Evolutionary conservation across 257 asterid species (phyloP), one percentile per base, ranked within the genome.

Genomic region (Solanum rostratum): DNA sequence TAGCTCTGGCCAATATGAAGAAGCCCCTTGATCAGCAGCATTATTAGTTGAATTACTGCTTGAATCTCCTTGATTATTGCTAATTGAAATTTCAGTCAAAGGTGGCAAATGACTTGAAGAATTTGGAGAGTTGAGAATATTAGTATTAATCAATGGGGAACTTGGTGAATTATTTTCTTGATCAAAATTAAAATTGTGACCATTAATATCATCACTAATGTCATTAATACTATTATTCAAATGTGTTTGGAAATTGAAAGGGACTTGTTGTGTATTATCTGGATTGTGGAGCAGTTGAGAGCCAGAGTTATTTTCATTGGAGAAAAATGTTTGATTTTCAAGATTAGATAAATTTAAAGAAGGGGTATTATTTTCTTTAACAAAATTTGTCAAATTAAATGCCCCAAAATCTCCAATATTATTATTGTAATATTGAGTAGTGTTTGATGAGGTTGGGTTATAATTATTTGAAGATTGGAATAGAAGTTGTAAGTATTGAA

Each of bases 401-500:
- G 70, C 45, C 7, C 78, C 85, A 6, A 83, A 73, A 74, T 73
- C 86, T 15, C 49, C 70, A 8, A 30, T 22, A 50, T 60, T 78
- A 54, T 16, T 52, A 66, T 54, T 37, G 83, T 33, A 19, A 30
- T 18, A 54, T 59, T 74, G 85, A 74, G 65, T 69, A 54, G 41
- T 79, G 70, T 65, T 65, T 65, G n/a, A 29, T 70, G 86, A 84
- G 70, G 19, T 13, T 37, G 84, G 66, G 18, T 62, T 62, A 62
- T 74, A 24, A 74, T 74, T 74, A 49, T 74, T 74, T 37, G 85
- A 54, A 53, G 88, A 85, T 43, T 90, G 95, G 33, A 92, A 89
- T 83, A 92, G 89, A 9, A 33, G 11, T n/a, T 92, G 92, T 8
- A 95, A 49, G 87, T 89, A 91, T 62, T 94, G 96, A 81, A 93